Conservation (phyloP, 148 eudicot species). For the Polygonum maritimum region DNA sequence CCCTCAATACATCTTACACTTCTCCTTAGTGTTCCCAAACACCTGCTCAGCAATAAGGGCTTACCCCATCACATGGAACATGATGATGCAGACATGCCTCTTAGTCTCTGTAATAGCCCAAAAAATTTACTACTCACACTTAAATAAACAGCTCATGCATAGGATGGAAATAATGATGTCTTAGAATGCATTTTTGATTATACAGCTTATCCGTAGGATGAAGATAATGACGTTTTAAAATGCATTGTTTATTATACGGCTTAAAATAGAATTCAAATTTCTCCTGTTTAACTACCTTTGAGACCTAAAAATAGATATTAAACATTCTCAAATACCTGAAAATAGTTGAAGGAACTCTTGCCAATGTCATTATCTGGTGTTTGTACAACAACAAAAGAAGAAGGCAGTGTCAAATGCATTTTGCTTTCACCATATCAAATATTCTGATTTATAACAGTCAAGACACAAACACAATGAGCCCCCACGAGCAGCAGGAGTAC, state of each 20-base stretch:
- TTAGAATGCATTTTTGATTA: no score
- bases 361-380: conserved; percentile 95
- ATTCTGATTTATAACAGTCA: no score
- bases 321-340: conserved; percentile 43
- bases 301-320: background rate
- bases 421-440: background rate
- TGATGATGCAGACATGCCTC: no score
- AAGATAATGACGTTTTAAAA: background rate
- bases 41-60: no score
- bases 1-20: no score
- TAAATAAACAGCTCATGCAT: no score
- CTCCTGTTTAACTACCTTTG: background rate
- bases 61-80: no score
- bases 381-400: conserved; percentile 26
- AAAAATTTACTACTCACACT: no score
- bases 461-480: background rate
- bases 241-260: background rate
- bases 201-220: background rate
- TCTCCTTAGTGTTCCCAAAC: no score
- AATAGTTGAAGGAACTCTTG: conserved; percentile 84
- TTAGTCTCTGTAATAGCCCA: no score
- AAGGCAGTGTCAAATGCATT: background rate
- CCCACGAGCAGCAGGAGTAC: background rate
- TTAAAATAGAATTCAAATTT: background rate
- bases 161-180: no score